Evolutionary conservation across 805 yeast species (phyloP), one percentile per base, ranked within the genome.

Genomic region (Candida caryicola): DNA sequence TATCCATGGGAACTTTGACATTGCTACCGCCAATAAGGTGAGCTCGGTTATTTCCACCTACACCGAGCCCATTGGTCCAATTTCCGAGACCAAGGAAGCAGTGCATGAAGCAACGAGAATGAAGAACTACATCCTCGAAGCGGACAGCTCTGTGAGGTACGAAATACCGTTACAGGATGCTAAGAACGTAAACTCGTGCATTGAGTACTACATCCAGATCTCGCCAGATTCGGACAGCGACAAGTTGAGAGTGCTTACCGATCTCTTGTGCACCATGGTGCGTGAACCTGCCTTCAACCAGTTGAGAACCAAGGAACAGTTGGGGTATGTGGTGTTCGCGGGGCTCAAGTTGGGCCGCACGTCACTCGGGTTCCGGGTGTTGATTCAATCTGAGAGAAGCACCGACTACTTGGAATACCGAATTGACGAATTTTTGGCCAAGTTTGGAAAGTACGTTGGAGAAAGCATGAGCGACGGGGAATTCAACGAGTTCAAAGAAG

Each of bases 291-390:
- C 91, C 41, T 93, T 91, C 62, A 82, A 87, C 54, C 85, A 85
- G 45, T 72, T 91, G 41, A 77, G 99, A 61, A 91, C 99, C 5
- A 83, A 87, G 51, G 98, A 91, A 64, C 98, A 93, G 60, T 72
- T 91, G 23, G 99, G 99, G 2, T 91, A 91, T 54, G 89, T 91
- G 45, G 99, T 91, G 0, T 88, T 87, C 55, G 80, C 93, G 31
- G 85, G 95, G 0, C 65, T 75, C 17, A 69, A 83, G 44, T 72
- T 73, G 43, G 76, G 86, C 3, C 76, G 95, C 54, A 82, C 93
- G 16, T 76, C 83, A 4, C 72, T 77, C 55, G 90, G 91, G 10
- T 74, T 80, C 48, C 73, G 93, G 51, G 62, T 93, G 10, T 66
- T 90, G 47, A 74, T 90, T 35, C 99, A 91, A 64, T 82, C 93